phyloP scores from a whole-genome alignment of 768 basidiomycete species.

The Boletus huronensis region DNA sequence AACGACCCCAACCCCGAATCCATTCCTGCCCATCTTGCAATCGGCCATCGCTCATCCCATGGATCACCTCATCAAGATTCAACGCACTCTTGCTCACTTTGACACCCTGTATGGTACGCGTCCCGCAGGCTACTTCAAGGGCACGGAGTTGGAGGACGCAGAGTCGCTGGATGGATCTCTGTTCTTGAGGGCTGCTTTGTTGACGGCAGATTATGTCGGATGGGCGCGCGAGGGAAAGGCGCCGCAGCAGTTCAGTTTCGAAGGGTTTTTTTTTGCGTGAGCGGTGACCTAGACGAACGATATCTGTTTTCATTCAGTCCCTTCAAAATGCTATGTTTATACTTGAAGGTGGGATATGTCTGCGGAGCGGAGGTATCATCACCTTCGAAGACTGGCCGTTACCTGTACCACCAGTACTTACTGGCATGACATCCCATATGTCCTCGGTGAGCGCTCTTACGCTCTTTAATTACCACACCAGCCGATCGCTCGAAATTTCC shows the following conservation, averaged over 20 bases:
- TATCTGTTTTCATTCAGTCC: too few species aligned
- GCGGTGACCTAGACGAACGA: too few species aligned
- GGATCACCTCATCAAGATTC: constrained; percentile 35
- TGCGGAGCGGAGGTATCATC: too few species aligned
- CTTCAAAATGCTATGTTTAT: too few species aligned
- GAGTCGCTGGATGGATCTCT: constrained; percentile 36
- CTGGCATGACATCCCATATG: too few species aligned
- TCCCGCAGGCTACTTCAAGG: constrained; percentile 25
- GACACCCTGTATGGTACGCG: constrained; percentile 29
- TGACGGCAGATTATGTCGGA: constrained; percentile 34
- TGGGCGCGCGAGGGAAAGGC: constrained; percentile 39
- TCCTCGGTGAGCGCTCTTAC: too few species aligned
- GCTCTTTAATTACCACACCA: too few species aligned
- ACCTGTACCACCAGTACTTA: too few species aligned
- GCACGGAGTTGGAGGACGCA: constrained; percentile 30
- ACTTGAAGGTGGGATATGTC: too few species aligned
- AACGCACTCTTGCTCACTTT: constrained; percentile 35
- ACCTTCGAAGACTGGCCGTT: too few species aligned
- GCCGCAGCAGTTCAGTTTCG: constrained; percentile 22
- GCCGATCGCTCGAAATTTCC: neutral
- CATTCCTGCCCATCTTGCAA: constrained; percentile 41
- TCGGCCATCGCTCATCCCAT: constrained; percentile 34
- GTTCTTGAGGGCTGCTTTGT: constrained; percentile 30
- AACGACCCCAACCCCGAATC: constrained; percentile 29
- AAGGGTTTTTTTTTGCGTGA: too few species aligned